Conservation (phyloP, 2,329 filamentous ascomycete species). For the Sclerotiophoma versabilis region DNA sequence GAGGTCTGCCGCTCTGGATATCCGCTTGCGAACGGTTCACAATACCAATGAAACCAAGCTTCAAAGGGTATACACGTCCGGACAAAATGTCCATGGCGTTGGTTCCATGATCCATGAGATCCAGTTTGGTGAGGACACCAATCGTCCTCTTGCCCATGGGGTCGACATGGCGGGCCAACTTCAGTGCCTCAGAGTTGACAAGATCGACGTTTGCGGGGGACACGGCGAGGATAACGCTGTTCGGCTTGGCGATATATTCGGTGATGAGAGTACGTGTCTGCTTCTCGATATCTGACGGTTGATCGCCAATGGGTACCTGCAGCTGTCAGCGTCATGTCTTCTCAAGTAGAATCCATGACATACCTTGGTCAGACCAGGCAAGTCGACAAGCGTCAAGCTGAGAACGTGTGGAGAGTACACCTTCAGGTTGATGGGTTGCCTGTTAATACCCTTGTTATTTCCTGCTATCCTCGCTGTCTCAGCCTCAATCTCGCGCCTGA, state of each 20-base stretch:
- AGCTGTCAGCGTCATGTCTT: conserved; percentile 34
- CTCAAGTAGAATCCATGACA: conserved; percentile 21
- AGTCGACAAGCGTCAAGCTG: conserved; percentile 93
- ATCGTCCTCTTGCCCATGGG: conserved; percentile 93
- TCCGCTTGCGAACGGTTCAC: conserved; percentile 98
- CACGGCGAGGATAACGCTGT: conserved; percentile 96
- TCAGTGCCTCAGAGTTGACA: conserved; percentile 96
- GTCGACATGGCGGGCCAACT: conserved; percentile 96
- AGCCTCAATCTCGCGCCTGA: conserved; percentile 95
- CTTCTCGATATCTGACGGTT: conserved; percentile 97
- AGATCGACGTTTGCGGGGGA: conserved; percentile 98
- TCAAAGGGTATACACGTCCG: conserved; percentile 93
- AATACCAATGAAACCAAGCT: conserved; percentile 96
- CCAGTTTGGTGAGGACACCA: conserved; percentile 94
- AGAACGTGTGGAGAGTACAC: conserved; percentile 97
- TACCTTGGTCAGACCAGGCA: conserved; percentile 95
- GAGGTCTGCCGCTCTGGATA: conserved; percentile 94
- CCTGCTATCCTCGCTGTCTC: conserved; percentile 95
- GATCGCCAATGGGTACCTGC: conserved; percentile 94
- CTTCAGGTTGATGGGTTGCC: conserved; percentile 97
- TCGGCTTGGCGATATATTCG: conserved; percentile 98
- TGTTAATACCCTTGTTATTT: conserved; percentile 97
- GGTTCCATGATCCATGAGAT: conserved; percentile 98
- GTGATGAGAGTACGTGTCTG: conserved; percentile 96
- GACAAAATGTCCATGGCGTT: conserved; percentile 98